Percentiles rank a stretch among this genome's conserved stretches.
phyloP scores from a whole-genome alignment of 2,329 filamentous ascomycete species.

The Alternaria tenuissima region DNA sequence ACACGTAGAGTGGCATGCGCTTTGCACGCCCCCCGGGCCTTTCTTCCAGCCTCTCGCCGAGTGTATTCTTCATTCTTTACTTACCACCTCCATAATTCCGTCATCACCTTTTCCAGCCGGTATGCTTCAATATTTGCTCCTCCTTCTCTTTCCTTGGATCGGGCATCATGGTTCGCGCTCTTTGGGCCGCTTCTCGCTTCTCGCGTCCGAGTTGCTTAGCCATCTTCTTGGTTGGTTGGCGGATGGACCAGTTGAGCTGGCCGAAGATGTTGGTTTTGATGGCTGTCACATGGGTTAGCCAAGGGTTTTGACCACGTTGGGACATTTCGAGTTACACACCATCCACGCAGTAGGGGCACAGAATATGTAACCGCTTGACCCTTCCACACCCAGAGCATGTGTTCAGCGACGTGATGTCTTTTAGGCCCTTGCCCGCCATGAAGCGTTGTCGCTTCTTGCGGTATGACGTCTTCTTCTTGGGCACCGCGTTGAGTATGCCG shows the following conservation, averaged over 20 bases:
- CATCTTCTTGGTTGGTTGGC: conserved; percentile 40
- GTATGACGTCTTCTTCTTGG: conserved; percentile 98
- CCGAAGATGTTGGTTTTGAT: conserved; percentile 49
- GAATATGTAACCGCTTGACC: conserved; percentile 83
- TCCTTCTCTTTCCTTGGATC: conserved; percentile 40
- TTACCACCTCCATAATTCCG: not conserved
- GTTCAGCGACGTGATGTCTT: conserved; percentile 87
- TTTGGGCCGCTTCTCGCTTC: conserved; percentile 22
- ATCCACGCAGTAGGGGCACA: conserved; percentile 87
- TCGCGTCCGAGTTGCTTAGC: conserved; percentile 39
- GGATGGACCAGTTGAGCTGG: conserved; percentile 36
- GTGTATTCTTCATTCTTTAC: not conserved
- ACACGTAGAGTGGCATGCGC: not conserved
- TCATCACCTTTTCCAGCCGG: conserved; percentile 35
- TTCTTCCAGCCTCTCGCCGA: not conserved
- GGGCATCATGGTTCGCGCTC: conserved; percentile 23
- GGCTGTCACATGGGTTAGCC: conserved; percentile 30
- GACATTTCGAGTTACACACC: conserved; percentile 64
- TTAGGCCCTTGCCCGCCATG: conserved; percentile 92
- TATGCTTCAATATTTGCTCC: conserved; percentile 39
- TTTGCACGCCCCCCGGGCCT: not conserved
- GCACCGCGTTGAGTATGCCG: conserved; percentile 87
- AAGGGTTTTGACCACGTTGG: not conserved
- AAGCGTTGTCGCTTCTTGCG: conserved; percentile 93
- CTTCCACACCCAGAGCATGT: conserved; percentile 89